These are phyloP conservation scores for Mycena crocata DNA, from an alignment of 768 basidiomycete species.

Conservation along the genomic window DNA sequence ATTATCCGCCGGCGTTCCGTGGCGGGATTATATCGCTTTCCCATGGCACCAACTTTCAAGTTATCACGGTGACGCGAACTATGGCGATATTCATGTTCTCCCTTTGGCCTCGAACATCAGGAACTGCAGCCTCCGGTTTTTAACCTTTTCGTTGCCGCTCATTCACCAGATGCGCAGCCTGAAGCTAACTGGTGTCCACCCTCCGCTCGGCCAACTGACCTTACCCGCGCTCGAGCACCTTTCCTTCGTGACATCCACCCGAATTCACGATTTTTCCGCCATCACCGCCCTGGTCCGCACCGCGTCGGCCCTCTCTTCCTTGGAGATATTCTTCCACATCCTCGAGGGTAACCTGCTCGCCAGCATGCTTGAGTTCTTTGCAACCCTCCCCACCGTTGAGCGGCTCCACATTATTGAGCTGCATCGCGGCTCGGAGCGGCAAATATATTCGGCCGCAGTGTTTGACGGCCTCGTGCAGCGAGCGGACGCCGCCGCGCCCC, in stretches of 20 bases:
- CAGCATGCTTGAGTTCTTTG: not conserved
- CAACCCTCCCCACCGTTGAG: not conserved
- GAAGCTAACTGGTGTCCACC: not conserved
- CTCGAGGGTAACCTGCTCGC: not conserved
- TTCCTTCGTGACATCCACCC: not conserved
- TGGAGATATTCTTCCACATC: not conserved
- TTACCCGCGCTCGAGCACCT: not conserved
- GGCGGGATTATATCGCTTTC: not conserved
- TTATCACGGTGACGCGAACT: not conserved
- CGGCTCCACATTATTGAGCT: not conserved
- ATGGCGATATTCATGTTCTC: not conserved
- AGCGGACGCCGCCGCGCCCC: not conserved
- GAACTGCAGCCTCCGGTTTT: not conserved
- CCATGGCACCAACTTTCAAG: slow-evolving; percentile 9
- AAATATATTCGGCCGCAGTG: not conserved
- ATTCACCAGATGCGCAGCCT: slow-evolving; percentile 1
- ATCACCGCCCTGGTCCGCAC: not conserved
- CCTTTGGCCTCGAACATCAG: not conserved
- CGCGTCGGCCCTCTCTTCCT: not conserved
- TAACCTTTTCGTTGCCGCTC: not conserved
- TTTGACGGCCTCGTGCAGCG: not conserved
- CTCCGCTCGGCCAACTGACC: not conserved
- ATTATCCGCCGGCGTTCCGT: not conserved
- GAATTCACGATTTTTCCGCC: not conserved
- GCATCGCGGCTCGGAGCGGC: not conserved